These are phyloP conservation scores for Thalassiosira ordinaria DNA, from an alignment of 352 stramenopile species.

Conservation along the genomic window DNA sequence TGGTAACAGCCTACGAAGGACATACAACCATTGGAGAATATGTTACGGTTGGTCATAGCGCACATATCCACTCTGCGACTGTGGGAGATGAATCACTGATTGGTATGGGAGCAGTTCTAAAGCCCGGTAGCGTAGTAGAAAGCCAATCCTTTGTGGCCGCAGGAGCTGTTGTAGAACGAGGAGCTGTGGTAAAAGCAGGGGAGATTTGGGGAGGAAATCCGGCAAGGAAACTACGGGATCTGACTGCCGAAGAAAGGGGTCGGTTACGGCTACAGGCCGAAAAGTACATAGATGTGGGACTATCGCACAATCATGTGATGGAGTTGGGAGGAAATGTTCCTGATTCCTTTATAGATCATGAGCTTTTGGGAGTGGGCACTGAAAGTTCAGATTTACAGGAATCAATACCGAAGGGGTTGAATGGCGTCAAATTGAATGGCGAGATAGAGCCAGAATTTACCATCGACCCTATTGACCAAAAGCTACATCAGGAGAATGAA, in stretches of 20 bases:
- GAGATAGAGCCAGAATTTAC: neutral
- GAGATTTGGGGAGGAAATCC: constrained; percentile 88
- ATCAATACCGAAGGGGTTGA: constrained; percentile 1
- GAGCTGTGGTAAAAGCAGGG: constrained; percentile 89
- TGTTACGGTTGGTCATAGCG: constrained; percentile 94
- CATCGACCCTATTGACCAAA: neutral
- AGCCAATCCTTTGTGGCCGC: constrained; percentile 94
- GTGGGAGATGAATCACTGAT: constrained; percentile 96
- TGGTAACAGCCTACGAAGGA: constrained; percentile 90
- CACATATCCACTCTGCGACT: constrained; percentile 95
- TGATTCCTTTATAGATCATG: constrained; percentile 49
- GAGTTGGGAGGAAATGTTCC: constrained; percentile 77
- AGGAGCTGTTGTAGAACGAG: constrained; percentile 92
- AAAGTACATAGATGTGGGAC: constrained; percentile 79
- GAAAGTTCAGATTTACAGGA: neutral
- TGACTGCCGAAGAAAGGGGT: constrained; percentile 69
- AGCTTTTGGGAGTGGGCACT: constrained; percentile 13
- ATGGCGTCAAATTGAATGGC: constrained; percentile 2
- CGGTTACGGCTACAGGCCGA: constrained; percentile 78
- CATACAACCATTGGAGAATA: constrained; percentile 93
- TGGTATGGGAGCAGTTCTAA: constrained; percentile 94
- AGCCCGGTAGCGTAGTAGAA: constrained; percentile 91
- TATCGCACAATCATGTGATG: constrained; percentile 74
- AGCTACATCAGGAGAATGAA: too few relatives aligned
- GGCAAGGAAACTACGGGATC: constrained; percentile 79